phyloP scores from a whole-genome alignment of 768 basidiomycete species.

The Auriscalpium microsporum region DNA sequence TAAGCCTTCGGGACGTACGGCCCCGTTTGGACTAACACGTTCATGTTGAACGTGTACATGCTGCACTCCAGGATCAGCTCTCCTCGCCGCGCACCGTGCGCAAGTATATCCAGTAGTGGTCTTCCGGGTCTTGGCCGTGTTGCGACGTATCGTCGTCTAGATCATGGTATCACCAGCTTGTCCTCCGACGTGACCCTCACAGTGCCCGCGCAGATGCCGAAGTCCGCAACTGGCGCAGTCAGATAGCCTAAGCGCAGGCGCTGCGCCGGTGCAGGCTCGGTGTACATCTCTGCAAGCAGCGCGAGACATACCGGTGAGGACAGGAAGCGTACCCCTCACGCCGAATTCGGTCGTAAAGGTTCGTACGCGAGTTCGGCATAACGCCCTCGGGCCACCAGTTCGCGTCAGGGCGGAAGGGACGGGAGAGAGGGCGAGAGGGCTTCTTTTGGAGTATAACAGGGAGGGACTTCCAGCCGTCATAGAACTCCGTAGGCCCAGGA shows the following conservation, averaged over 20 bases:
- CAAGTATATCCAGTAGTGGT: conserved; percentile 46
- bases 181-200: conserved; percentile 28
- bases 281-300: conserved; percentile 33
- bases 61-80: conserved; percentile 31
- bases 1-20: neutral
- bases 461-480: neutral
- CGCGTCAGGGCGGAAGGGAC: neutral
- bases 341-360: conserved; percentile 19
- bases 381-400: neutral
- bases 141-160: conserved; percentile 17
- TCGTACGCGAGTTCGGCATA: conserved; percentile 1
- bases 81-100: conserved; percentile 33
- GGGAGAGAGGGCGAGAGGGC: neutral
- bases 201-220: conserved; percentile 33
- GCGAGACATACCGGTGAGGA: conserved; percentile 25
- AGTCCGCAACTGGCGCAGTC: conserved; percentile 35
- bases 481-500: neutral
- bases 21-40: conserved; percentile 10
- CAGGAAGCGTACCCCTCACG: conserved; percentile 27
- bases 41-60: conserved; percentile 38
- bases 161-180: conserved; percentile 27
- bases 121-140: conserved; percentile 33
- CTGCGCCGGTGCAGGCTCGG: conserved; percentile 10
- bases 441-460: neutral
- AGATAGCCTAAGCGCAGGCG: conserved; percentile 30